Percentiles rank a stretch among this genome's conserved stretches.
Evolutionary conservation across 176 grass and related monocot genomes (phyloP).

Genomic region (Zea luxurians): DNA sequence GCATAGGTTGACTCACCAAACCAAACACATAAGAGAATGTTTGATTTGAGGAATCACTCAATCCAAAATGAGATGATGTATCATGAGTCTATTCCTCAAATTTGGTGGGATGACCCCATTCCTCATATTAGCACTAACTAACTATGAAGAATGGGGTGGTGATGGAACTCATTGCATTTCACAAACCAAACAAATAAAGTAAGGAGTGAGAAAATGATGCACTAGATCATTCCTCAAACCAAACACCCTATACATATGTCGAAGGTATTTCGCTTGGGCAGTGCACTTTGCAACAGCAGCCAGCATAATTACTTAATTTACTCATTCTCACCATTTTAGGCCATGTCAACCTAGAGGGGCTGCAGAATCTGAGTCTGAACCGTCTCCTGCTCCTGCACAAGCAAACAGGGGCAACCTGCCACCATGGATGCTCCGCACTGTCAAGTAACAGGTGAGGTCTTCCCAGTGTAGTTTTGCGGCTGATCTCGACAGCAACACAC

Average conservation of each 20-base stretch:
- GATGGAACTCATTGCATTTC: no score
- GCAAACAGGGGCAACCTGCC: slow-evolving; percentile 43
- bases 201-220: no score
- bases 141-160: no score
- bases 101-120: no score
- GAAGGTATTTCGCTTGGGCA: not conserved
- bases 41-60: no score
- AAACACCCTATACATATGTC: not conserved
- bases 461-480: not conserved
- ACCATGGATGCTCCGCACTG: slow-evolving; percentile 53
- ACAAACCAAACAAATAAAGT: no score
- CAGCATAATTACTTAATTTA: not conserved
- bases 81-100: no score
- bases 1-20: no score
- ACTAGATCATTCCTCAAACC: no score
- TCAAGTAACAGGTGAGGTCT: slow-evolving; percentile 28
- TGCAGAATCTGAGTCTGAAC: slow-evolving; percentile 27
- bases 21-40: no score
- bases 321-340: slow-evolving; percentile 37
- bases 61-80: no score
- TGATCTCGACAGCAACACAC: not conserved
- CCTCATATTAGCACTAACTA: no score
- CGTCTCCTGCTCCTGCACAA: slow-evolving; percentile 11
- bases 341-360: slow-evolving; percentile 22
- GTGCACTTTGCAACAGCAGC: slow-evolving; percentile 1